Conservation (phyloP, 2,329 filamentous ascomycete genomes). For the Scedosporium dehoogii region DNA sequence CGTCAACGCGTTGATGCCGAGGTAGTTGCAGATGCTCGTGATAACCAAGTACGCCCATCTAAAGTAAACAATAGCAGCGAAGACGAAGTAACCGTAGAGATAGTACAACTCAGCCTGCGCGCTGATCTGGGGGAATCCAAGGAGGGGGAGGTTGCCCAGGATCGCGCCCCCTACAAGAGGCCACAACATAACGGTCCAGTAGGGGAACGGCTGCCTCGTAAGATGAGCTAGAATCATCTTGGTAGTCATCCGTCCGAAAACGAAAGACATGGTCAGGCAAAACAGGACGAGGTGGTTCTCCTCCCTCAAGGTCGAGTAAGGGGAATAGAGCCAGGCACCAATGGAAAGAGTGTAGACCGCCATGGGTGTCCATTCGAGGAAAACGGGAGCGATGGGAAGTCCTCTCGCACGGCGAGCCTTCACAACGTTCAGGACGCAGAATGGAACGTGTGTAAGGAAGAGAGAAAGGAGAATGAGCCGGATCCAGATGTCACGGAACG, state of each 20-base stretch:
- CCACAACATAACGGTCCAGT: constrained; percentile 86
- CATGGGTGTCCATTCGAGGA: constrained; percentile 93
- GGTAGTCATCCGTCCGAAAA: constrained; percentile 95
- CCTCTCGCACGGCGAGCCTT: constrained; percentile 61
- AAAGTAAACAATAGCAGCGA: constrained; percentile 78
- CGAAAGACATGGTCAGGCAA: constrained; percentile 89
- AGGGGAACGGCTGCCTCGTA: constrained; percentile 87
- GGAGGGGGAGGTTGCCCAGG: constrained; percentile 68
- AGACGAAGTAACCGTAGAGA: constrained; percentile 73
- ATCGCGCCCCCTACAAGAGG: constrained; percentile 80
- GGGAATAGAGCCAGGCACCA: constrained; percentile 79
- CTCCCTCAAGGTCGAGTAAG: constrained; percentile 68
- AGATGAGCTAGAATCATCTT: constrained; percentile 98
- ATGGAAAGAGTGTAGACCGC: constrained; percentile 66
- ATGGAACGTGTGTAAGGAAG: constrained; percentile 68
- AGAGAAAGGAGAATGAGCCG: constrained; percentile 57
- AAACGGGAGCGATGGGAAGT: constrained; percentile 69
- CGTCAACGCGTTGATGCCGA: constrained; percentile 91
- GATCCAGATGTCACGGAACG: constrained; percentile 85
- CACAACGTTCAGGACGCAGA: constrained; percentile 80
- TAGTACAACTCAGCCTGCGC: constrained; percentile 66
- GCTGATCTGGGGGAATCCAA: constrained; percentile 61
- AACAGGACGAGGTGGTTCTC: constrained; percentile 89
- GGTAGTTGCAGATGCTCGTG: constrained; percentile 78
- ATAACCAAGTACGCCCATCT: constrained; percentile 90